Evolutionary conservation across 495 filamentous ascomycete genomes (phyloP).

Genomic region (Cairneyella variabilis): DNA sequence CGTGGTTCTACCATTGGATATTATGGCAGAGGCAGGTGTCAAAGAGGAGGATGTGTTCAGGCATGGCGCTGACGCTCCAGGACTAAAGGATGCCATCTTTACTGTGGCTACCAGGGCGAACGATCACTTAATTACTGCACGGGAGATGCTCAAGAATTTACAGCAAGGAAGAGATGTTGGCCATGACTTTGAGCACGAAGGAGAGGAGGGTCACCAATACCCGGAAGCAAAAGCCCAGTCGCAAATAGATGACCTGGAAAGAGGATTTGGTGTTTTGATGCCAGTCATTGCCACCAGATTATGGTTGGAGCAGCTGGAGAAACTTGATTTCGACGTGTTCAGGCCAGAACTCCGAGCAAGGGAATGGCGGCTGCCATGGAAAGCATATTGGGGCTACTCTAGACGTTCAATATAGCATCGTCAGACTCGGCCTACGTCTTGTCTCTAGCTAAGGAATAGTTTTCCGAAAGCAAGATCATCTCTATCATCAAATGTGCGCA

Average conservation of each 20-base stretch:
- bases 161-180: slow-evolving; percentile 66
- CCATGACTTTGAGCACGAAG: slow-evolving; percentile 82
- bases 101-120: slow-evolving; percentile 86
- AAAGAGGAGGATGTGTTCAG: slow-evolving; percentile 87
- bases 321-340: slow-evolving; percentile 80
- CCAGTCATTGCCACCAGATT: slow-evolving; percentile 71
- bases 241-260: slow-evolving; percentile 52
- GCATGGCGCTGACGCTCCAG: slow-evolving; percentile 68
- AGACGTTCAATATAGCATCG: slow-evolving; percentile 17
- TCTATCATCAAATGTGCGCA: too few relatives aligned
- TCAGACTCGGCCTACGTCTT: not conserved
- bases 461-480: too few relatives aligned
- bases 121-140: slow-evolving; percentile 90
- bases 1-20: slow-evolving; percentile 77
- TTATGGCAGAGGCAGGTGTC: slow-evolving; percentile 77
- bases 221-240: slow-evolving; percentile 26
- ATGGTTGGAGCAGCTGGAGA: slow-evolving; percentile 75
- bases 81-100: slow-evolving; percentile 86
- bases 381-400: slow-evolving; percentile 63
- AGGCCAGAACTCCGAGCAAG: slow-evolving; percentile 55
- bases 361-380: slow-evolving; percentile 89
- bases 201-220: slow-evolving; percentile 73
- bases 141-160: slow-evolving; percentile 83
- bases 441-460: too few relatives aligned
- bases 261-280: slow-evolving; percentile 74